Evolutionary conservation across 2,329 filamentous ascomycete genomes (phyloP).

Genomic region (Reticulascus tulasneorum): DNA sequence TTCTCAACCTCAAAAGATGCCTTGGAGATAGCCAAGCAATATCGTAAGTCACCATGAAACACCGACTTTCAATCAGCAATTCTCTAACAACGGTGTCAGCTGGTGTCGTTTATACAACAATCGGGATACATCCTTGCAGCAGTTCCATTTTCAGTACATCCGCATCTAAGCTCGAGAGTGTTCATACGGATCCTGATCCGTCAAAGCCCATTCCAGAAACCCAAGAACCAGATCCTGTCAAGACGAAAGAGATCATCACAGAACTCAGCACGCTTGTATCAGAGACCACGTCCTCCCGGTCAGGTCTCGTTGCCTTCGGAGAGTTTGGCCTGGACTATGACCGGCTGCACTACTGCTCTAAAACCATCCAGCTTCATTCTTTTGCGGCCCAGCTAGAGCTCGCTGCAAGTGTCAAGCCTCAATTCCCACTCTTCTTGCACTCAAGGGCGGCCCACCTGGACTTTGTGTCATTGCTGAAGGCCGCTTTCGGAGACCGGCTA

Average conservation of each 20-base stretch:
- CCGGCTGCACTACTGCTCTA: conserved; percentile 76
- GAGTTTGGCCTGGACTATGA: conserved; percentile 98
- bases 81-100: conserved; percentile 42
- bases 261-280: conserved; percentile 63
- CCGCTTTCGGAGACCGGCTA: conserved; percentile 52
- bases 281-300: conserved; percentile 44
- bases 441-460: conserved; percentile 82
- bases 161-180: conserved; percentile 39
- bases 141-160: conserved; percentile 69
- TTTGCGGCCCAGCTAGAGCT: conserved; percentile 81
- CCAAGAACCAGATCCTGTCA: conserved; percentile 37
- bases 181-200: conserved; percentile 49
- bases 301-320: conserved; percentile 72
- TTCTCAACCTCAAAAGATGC: conserved; percentile 73
- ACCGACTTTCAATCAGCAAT: background rate
- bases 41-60: conserved; percentile 52
- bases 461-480: conserved; percentile 69
- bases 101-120: conserved; percentile 79
- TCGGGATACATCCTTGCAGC: conserved; percentile 91
- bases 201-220: conserved; percentile 45
- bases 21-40: conserved; percentile 66
- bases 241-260: conserved; percentile 47
- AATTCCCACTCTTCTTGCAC: conserved; percentile 87
- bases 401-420: conserved; percentile 63
- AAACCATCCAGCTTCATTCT: conserved; percentile 75